Percentiles rank a stretch among this genome's conserved stretches.
These are phyloP conservation scores for Geoglossum glabrum DNA, from an alignment of 495 filamentous ascomycete genomes.

Conservation along the genomic window DNA sequence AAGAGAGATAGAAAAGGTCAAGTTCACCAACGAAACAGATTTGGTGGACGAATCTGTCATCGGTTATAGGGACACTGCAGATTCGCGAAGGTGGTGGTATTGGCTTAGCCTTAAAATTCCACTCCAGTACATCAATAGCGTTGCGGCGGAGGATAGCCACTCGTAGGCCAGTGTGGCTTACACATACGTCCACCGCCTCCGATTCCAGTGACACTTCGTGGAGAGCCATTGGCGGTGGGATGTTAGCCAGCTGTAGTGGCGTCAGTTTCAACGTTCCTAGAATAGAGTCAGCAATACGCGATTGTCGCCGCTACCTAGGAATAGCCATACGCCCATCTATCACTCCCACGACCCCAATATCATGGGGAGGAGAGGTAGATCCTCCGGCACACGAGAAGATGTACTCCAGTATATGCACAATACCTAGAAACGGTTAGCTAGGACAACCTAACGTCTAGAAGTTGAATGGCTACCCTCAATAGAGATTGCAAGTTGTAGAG, in stretches of 20 bases:
- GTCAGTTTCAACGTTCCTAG: slow-evolving; percentile 57
- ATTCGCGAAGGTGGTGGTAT: not conserved
- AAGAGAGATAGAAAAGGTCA: slow-evolving; percentile 8
- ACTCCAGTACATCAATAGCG: slow-evolving; percentile 43
- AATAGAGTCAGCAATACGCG: slow-evolving; percentile 8
- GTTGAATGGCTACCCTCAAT: slow-evolving; percentile 18
- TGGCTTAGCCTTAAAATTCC: slow-evolving; percentile 19
- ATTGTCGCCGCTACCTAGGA: not conserved
- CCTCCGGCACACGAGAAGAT: slow-evolving; percentile 45
- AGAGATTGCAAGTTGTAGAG: slow-evolving; percentile 40
- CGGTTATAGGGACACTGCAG: not conserved
- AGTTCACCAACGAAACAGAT: slow-evolving; percentile 14
- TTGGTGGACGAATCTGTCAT: slow-evolving; percentile 7
- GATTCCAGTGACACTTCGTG: slow-evolving; percentile 45
- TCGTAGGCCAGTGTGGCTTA: slow-evolving; percentile 40
- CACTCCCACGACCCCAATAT: slow-evolving; percentile 68
- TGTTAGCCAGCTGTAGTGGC: slow-evolving; percentile 59
- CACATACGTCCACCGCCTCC: slow-evolving; percentile 52
- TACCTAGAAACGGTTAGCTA: slow-evolving; percentile 1
- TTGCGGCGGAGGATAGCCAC: slow-evolving; percentile 52
- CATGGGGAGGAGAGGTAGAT: slow-evolving; percentile 47
- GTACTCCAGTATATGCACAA: slow-evolving; percentile 37
- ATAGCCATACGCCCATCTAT: slow-evolving; percentile 52
- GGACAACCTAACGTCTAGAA: not conserved
- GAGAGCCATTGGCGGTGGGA: slow-evolving; percentile 83